A percentile compares a stretch with the other conserved stretches of the same genome.
These are phyloP conservation scores for Tilletiopsis washingtonensis DNA, from an alignment of 1,284 basidiomycete species.

Conservation along the genomic window DNA sequence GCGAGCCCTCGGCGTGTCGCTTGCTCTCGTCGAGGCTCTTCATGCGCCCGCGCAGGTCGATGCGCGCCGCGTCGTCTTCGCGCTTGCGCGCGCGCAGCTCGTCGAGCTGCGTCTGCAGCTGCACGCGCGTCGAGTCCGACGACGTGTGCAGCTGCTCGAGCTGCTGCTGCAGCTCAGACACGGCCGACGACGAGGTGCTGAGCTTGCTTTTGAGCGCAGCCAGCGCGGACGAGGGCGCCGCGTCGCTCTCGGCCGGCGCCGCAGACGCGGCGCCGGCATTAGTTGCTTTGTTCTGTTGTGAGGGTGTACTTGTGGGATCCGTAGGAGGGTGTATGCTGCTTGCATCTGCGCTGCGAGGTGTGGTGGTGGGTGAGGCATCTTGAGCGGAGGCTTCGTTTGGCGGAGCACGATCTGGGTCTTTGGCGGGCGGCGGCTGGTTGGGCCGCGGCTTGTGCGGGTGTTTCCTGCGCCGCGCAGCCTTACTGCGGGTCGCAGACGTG, in stretches of 20 bases:
- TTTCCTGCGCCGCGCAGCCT: constrained; percentile 1
- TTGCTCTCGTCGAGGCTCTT: constrained; percentile 80
- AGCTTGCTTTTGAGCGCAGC: constrained; percentile 6
- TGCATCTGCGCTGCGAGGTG: too few species aligned
- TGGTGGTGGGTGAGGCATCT: too few species aligned
- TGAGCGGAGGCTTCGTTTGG: too few species aligned
- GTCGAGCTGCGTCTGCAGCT: constrained; percentile 66
- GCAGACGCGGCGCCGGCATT: too few species aligned
- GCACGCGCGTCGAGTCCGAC: constrained; percentile 53
- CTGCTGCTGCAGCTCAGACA: constrained; percentile 62
- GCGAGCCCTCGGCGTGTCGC: constrained; percentile 67
- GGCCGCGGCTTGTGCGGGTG: constrained; percentile 1
- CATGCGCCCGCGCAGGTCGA: constrained; percentile 70
- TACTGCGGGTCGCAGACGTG: too few species aligned
- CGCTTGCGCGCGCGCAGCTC: constrained; percentile 67
- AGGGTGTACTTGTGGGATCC: too few species aligned
- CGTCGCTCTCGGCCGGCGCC: constrained; percentile 9
- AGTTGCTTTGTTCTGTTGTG: too few species aligned
- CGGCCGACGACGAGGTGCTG: constrained; percentile 1
- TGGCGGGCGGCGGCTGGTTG: background rate
- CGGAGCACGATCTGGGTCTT: constrained; percentile 3
- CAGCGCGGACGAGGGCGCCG: constrained; percentile 14
- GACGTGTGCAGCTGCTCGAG: constrained; percentile 60
- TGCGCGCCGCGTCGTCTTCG: constrained; percentile 68
- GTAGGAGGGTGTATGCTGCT: too few species aligned